Evolutionary conservation across 192 early-diverging fungal species (phyloP).

Genomic region (Phlyctochytrium bullatum): DNA sequence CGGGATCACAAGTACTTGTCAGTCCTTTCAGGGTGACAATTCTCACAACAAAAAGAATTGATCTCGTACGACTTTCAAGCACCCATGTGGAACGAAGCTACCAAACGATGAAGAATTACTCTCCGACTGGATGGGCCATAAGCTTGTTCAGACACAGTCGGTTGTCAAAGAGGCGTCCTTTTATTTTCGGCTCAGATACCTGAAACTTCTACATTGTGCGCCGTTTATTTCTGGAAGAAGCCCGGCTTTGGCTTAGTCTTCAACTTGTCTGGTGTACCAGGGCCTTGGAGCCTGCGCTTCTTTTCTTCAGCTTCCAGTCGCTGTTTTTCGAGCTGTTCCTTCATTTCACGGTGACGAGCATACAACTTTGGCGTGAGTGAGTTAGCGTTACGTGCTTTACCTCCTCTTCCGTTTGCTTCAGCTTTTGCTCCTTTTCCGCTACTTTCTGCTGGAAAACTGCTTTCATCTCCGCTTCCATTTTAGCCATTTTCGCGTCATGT

Average conservation of each 20-base stretch:
- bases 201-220: too few relatives aligned
- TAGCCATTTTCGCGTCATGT: constrained; percentile 93
- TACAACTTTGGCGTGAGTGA: constrained; percentile 53
- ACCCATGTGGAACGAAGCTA: too few relatives aligned
- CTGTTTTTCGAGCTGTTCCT: constrained; percentile 94
- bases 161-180: too few relatives aligned
- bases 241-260: constrained; percentile 2
- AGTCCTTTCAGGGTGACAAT: neutral
- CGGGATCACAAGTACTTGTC: too few relatives aligned
- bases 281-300: constrained; percentile 69
- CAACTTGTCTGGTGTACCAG: constrained; percentile 2
- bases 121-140: too few relatives aligned
- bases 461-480: constrained; percentile 99
- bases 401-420: constrained; percentile 95
- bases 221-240: neutral
- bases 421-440: constrained; percentile 95
- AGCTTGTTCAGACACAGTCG: too few relatives aligned
- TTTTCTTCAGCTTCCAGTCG: constrained; percentile 90
- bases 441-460: constrained; percentile 98
- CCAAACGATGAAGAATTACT: too few relatives aligned
- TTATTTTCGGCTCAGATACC: too few relatives aligned
- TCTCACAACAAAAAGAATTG: neutral
- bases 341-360: constrained; percentile 97
- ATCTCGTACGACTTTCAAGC: too few relatives aligned
- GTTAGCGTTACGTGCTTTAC: constrained; percentile 22